Evolutionary conservation across 1,284 basidiomycete species (phyloP).

Genomic region (Ustilago hordei): DNA sequence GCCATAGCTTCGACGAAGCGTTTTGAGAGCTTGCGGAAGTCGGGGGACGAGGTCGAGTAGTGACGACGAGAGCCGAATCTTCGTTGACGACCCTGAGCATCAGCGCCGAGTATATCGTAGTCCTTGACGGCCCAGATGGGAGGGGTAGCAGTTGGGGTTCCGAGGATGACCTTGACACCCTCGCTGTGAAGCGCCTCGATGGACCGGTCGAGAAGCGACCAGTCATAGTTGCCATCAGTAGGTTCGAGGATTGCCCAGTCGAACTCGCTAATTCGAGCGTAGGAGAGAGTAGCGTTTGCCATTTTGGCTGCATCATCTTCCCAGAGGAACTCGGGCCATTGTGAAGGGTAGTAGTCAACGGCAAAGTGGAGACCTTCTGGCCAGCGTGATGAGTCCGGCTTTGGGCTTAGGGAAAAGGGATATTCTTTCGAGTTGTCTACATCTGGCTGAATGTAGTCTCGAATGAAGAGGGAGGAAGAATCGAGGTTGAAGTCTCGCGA

Average conservation of each 20-base stretch:
- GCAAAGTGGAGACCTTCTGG: conserved; percentile 43
- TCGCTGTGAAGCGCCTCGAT: conserved; percentile 37
- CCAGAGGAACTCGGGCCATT: conserved; percentile 50
- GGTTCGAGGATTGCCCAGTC: conserved; percentile 57
- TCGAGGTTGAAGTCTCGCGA: conserved; percentile 73
- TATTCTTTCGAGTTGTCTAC: conserved; percentile 24
- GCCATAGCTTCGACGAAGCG: conserved; percentile 47
- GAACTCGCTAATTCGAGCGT: conserved; percentile 55
- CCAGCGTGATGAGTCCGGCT: conserved; percentile 33
- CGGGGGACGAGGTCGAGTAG: conserved; percentile 45
- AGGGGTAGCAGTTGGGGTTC: conserved; percentile 50
- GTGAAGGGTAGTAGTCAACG: conserved; percentile 57
- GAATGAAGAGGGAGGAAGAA: conserved; percentile 91
- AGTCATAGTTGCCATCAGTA: conserved; percentile 48
- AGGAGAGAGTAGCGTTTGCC: conserved; percentile 42
- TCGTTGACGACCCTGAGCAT: conserved; percentile 35
- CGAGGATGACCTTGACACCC: conserved; percentile 56
- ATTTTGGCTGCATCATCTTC: conserved; percentile 43
- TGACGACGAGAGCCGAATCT: conserved; percentile 47
- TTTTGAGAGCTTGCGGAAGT: conserved; percentile 49
- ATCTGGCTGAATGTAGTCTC: conserved; percentile 90
- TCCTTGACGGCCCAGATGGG: conserved; percentile 53
- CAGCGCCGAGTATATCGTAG: conserved; percentile 52
- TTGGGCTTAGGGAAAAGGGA: conserved; percentile 12
- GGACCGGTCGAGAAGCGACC: conserved; percentile 38